A percentile compares a stretch with the other conserved stretches of the same genome.
phyloP scores from a whole-genome alignment of 495 filamentous ascomycete genomes.

The Aspergillus nanangensis region DNA sequence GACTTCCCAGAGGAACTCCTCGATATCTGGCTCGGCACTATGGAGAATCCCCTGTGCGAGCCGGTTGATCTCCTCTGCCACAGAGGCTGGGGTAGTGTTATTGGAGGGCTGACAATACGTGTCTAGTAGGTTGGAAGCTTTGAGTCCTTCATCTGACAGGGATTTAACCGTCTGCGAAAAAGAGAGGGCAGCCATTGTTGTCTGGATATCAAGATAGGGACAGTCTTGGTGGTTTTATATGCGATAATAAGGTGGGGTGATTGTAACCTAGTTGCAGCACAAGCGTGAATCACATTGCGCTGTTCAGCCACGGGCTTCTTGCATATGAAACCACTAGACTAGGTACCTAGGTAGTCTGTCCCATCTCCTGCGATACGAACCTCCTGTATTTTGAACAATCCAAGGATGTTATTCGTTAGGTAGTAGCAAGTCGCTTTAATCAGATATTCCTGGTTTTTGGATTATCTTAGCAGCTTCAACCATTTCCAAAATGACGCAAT shows the following conservation, averaged over 20 bases:
- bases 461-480: no score
- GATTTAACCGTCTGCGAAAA: neutral
- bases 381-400: no score
- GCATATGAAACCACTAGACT: neutral
- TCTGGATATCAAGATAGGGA: neutral
- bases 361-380: no score
- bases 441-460: no score
- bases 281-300: neutral
- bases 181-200: neutral
- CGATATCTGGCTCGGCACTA: neutral
- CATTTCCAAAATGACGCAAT: no score
- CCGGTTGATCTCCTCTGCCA: neutral
- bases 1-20: neutral
- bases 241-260: neutral
- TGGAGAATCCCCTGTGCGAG: neutral
- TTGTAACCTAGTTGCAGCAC: neutral
- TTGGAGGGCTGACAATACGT: constrained; percentile 5
- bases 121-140: neutral
- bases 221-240: neutral
- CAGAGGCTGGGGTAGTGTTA: neutral
- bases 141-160: neutral
- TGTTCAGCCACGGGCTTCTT: neutral
- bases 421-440: no score
- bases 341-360: no score
- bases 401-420: no score